Percentiles rank a stretch among this genome's conserved stretches.
These are phyloP conservation scores for Cyclotella distinguenda DNA, from an alignment of 108 stramenopile genomes.

Conservation along the genomic window DNA sequence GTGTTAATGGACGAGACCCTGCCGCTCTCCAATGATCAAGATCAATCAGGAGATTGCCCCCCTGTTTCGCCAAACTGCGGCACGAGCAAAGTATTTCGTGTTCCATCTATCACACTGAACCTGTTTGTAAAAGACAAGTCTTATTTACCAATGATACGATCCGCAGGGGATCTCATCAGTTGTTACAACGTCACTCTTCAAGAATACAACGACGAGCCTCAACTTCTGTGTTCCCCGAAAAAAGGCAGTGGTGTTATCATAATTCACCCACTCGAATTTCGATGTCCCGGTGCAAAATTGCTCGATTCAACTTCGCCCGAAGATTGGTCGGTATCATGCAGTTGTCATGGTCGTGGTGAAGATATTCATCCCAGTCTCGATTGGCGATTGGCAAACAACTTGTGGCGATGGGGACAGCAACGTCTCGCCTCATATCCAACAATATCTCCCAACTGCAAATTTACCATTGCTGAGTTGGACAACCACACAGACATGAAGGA, in stretches of 20 bases:
- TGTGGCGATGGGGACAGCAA: conserved; percentile 77
- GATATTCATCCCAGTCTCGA: conserved; percentile 8
- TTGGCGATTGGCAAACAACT: conserved; percentile 17
- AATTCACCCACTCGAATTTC: conserved; percentile 6
- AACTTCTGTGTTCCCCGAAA: conserved; percentile 29
- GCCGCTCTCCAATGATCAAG: conserved; percentile 12
- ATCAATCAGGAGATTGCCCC: conserved; percentile 6
- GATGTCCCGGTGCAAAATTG: conserved; percentile 16
- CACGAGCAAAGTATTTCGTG: conserved; percentile 16
- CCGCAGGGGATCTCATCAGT: conserved; percentile 64
- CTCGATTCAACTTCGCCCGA: conserved; percentile 16
- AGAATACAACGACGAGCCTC: conserved; percentile 32
- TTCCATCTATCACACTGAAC: conserved; percentile 50
- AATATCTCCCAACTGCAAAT: conserved; percentile 42
- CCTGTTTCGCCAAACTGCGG: not conserved
- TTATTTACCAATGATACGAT: conserved; percentile 51
- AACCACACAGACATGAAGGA: conserved; percentile 23
- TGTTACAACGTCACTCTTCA: conserved; percentile 33
- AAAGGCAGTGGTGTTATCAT: conserved; percentile 23
- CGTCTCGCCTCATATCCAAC: conserved; percentile 53
- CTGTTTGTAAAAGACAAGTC: conserved; percentile 58
- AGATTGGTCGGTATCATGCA: conserved; percentile 35
- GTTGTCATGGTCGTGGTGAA: conserved; percentile 7
- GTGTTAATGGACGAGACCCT: conserved; percentile 67
- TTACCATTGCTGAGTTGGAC: conserved; percentile 44